Evolutionary conservation across 75 land plant genomes (phyloP).

Genomic region (Selaginella moellendorffii): DNA sequence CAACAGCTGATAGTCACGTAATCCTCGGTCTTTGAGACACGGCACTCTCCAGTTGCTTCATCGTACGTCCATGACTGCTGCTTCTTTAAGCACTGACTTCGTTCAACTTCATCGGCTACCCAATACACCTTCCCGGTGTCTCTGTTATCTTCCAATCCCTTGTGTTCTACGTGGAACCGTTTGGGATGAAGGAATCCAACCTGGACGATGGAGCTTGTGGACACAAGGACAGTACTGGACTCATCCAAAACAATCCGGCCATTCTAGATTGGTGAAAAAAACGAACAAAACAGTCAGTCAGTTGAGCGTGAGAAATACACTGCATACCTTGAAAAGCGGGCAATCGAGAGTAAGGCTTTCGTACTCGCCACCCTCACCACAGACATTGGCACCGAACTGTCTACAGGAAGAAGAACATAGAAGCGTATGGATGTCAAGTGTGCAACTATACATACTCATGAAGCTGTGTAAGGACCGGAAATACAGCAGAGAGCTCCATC

Average conservation of each 20-base stretch:
- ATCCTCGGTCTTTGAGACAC: not conserved
- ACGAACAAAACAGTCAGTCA: not conserved
- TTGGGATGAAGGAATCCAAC: slow-evolving; percentile 87
- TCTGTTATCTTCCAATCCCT: no score
- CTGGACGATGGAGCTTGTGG: slow-evolving; percentile 69
- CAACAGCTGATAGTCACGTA: not conserved
- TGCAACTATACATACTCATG: slow-evolving; percentile 45
- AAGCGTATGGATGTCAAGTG: not conserved
- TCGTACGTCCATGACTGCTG: not conserved
- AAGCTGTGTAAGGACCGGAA: slow-evolving; percentile 39
- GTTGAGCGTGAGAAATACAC: not conserved
- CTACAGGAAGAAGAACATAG: slow-evolving; percentile 21
- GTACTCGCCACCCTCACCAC: slow-evolving; percentile 99
- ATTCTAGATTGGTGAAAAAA: slow-evolving; percentile 31
- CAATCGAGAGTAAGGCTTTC: slow-evolving; percentile 93
- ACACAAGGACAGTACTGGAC: slow-evolving; percentile 48
- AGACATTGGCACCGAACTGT: slow-evolving; percentile 71
- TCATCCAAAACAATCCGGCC: slow-evolving; percentile 61
- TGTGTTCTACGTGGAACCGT: slow-evolving; percentile 55
- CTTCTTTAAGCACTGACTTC: not conserved
- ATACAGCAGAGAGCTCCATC: slow-evolving; percentile 48
- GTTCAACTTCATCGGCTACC: not conserved
- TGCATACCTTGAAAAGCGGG: slow-evolving; percentile 55
- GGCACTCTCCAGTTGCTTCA: not conserved
- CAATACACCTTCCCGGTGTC: not conserved